A percentile compares a stretch with the other conserved stretches of the same genome.
Conservation (phyloP, 2,329 filamentous ascomycete species). For the Cladosporium sp. region DNA sequence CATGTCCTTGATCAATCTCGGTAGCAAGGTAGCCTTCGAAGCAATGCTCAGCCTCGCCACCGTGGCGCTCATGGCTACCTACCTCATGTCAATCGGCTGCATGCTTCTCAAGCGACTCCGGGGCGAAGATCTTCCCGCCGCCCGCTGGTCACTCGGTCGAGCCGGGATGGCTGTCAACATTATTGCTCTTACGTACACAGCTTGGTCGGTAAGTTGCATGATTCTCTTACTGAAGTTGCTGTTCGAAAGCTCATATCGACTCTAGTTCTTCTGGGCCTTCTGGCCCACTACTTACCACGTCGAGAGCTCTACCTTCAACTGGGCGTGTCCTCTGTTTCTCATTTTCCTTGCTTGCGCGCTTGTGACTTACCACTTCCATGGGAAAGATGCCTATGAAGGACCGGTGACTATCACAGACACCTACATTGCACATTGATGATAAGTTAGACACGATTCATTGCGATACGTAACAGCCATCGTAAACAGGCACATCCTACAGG, state of each 20-base stretch:
- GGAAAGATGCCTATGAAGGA: neutral
- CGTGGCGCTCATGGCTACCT: conserved; percentile 38
- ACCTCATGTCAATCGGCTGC: conserved; percentile 38
- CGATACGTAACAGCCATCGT: no score
- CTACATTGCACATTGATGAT: neutral
- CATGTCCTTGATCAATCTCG: conserved; percentile 26
- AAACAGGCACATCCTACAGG: no score
- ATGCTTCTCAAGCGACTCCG: conserved; percentile 18
- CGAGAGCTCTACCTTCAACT: conserved; percentile 5
- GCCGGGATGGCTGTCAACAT: conserved; percentile 23
- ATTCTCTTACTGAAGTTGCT: neutral
- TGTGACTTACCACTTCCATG: neutral
- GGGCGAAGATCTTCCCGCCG: conserved; percentile 20
- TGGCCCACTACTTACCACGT: conserved; percentile 8
- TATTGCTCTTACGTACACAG: conserved; percentile 23
- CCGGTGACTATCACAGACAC: neutral
- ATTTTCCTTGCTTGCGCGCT: neutral
- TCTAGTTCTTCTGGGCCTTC: conserved; percentile 11
- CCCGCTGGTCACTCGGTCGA: conserved; percentile 23
- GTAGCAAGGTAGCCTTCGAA: conserved; percentile 28
- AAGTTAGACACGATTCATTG: neutral
- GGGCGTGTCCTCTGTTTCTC: conserved; percentile 1
- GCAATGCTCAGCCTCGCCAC: conserved; percentile 37
- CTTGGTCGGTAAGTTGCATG: conserved; percentile 12
- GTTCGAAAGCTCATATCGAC: neutral